A percentile compares a stretch with the other conserved stretches of the same genome.
Conservation (phyloP, 257 asterid genomes). For the Mitragyna speciosa region DNA sequence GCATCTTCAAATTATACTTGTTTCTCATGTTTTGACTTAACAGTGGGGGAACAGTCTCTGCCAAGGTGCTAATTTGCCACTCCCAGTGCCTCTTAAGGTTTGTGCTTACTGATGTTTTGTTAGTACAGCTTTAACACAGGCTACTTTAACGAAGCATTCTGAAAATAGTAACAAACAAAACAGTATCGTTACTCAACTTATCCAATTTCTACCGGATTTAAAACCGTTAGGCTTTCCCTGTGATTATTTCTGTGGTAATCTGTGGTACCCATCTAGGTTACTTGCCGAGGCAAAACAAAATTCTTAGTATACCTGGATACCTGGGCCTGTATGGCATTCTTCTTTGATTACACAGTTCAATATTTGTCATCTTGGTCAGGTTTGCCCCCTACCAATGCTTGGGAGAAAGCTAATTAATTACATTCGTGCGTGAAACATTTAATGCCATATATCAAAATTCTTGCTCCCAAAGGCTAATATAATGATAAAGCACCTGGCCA, state of each 20-base stretch:
- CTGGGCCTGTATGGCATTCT: not conserved
- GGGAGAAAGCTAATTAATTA: no score
- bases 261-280: not conserved
- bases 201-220: not conserved
- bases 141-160: not conserved
- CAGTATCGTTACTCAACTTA: not conserved
- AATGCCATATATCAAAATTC: not conserved
- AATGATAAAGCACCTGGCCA: not conserved
- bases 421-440: no score
- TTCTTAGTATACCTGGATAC: not conserved
- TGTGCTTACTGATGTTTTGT: slow-evolving; percentile 10
- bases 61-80: slow-evolving; percentile 92
- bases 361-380: no score
- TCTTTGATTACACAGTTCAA: not conserved
- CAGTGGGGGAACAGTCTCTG: slow-evolving; percentile 97
- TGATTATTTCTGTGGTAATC: not conserved
- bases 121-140: not conserved
- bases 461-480: not conserved
- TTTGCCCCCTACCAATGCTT: no score
- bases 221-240: not conserved
- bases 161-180: not conserved
- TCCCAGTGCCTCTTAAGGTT: slow-evolving; percentile 89
- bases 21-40: slow-evolving; percentile 17
- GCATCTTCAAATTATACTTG: not conserved
- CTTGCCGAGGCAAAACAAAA: not conserved